Conservation (phyloP, 2,329 filamentous ascomycete species). For the Paramyrothecium roridum region DNA sequence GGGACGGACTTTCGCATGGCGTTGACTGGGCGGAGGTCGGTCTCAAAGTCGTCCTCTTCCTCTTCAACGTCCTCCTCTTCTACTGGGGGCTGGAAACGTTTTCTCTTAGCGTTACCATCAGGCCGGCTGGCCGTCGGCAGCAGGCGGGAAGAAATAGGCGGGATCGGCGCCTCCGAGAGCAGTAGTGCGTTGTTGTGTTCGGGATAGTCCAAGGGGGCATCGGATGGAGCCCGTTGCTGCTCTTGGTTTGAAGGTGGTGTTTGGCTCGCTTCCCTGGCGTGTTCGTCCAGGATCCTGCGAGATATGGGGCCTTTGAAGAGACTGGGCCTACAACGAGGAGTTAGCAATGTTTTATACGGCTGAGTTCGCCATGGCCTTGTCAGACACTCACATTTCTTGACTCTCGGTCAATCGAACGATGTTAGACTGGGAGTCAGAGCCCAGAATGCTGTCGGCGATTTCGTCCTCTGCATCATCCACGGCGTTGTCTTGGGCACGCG, state of each 20-base stretch:
- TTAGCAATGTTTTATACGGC: neutral
- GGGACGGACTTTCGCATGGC: slow-evolving; percentile 13
- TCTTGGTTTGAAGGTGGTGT: slow-evolving; percentile 17
- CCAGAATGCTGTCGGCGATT: slow-evolving; percentile 12
- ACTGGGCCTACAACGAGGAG: slow-evolving; percentile 8
- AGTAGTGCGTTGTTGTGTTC: slow-evolving; percentile 15
- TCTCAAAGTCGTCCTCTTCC: slow-evolving; percentile 25
- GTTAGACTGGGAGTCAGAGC: slow-evolving; percentile 18
- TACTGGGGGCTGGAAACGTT: too few species aligned
- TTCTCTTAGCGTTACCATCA: too few species aligned
- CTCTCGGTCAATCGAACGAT: slow-evolving; percentile 13
- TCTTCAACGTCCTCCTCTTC: slow-evolving; percentile 12
- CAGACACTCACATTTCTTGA: neutral
- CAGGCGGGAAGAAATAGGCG: slow-evolving; percentile 9
- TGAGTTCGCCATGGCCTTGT: neutral
- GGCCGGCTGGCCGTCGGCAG: neutral
- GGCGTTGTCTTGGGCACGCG: slow-evolving; percentile 1
- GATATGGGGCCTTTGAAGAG: slow-evolving; percentile 15
- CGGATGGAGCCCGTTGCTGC: slow-evolving; percentile 7
- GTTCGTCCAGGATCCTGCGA: slow-evolving; percentile 12
- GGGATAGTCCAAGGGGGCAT: slow-evolving; percentile 16
- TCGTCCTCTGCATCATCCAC: slow-evolving; percentile 6
- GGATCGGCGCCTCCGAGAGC: slow-evolving; percentile 5
- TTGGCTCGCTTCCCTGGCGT: slow-evolving; percentile 1
- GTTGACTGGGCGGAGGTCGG: slow-evolving; percentile 20